Conservation (phyloP, 768 basidiomycete species). For the Collybia mongolica region DNA sequence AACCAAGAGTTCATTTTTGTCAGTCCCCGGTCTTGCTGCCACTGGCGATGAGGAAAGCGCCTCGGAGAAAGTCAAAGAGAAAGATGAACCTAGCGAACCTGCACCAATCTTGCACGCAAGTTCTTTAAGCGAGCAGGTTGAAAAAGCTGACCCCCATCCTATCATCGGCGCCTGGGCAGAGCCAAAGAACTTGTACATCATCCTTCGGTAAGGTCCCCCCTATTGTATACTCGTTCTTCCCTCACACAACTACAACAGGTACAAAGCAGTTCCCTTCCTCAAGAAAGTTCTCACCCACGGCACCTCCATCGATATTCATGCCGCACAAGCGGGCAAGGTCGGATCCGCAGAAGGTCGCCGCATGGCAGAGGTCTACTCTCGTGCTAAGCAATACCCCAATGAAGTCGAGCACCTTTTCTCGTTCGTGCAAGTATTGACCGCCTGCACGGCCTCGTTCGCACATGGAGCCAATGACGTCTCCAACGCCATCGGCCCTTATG, state of each 20-base stretch:
- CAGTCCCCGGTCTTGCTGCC: background rate
- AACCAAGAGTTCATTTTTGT: background rate
- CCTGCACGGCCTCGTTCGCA: conserved; percentile 26
- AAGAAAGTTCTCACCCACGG: conserved; percentile 19
- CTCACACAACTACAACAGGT: conserved; percentile 6
- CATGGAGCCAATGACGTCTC: conserved; percentile 27
- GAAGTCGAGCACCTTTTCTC: conserved; percentile 28
- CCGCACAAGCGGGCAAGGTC: conserved; percentile 14
- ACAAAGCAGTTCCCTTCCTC: conserved; percentile 21
- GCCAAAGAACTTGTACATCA: conserved; percentile 25
- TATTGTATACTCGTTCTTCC: background rate
- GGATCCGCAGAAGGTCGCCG: conserved; percentile 11
- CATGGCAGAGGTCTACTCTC: conserved; percentile 18
- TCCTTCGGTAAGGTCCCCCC: conserved; percentile 9
- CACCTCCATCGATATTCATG: conserved; percentile 21
- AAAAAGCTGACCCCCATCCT: conserved; percentile 15
- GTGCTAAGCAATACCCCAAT: conserved; percentile 23
- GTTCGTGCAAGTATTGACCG: conserved; percentile 28
- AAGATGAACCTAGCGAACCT: background rate
- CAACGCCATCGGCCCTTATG: conserved; percentile 28
- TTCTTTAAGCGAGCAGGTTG: conserved; percentile 10
- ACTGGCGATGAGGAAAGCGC: conserved; percentile 15
- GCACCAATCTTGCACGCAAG: conserved; percentile 1
- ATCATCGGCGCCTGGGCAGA: conserved; percentile 25
- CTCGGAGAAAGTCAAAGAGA: conserved; percentile 10